Conservation (phyloP, 345 rosid genomes). For the Dovyalis caffra region DNA sequence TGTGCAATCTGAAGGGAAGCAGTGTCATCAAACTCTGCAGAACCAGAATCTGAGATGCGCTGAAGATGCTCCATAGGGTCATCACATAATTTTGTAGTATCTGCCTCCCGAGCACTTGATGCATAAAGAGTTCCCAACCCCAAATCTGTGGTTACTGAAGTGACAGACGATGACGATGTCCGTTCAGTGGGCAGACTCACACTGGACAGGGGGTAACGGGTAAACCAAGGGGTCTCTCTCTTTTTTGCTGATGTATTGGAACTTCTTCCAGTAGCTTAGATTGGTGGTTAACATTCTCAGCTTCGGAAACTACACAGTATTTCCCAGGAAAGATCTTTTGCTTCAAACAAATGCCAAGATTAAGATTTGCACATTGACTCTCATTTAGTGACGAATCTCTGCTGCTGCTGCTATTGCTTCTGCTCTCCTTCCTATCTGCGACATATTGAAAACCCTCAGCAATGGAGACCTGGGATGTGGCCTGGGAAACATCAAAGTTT, state of each 20-base stretch:
- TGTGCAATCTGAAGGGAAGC: constrained; percentile 22
- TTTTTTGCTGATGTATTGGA: constrained; percentile 20
- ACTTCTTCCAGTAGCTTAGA: constrained; percentile 22
- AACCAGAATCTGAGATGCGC: constrained; percentile 22
- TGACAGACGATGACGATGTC: constrained; percentile 20
- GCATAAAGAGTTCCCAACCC: constrained; percentile 53
- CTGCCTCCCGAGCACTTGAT: constrained; percentile 34
- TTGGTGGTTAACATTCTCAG: constrained; percentile 22
- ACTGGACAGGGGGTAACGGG: constrained; percentile 17
- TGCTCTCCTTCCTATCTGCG: constrained; percentile 17
- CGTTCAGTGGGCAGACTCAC: constrained; percentile 15
- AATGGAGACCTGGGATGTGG: constrained; percentile 30
- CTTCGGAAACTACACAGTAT: constrained; percentile 18
- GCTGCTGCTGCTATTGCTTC: constrained; percentile 2
- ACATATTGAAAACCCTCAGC: constrained; percentile 10
- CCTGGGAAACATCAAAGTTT: constrained; percentile 29
- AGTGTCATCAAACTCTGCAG: constrained; percentile 32
- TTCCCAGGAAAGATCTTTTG: constrained; percentile 7
- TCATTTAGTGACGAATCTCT: constrained; percentile 16
- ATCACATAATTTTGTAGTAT: constrained; percentile 26
- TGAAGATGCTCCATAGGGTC: constrained; percentile 24
- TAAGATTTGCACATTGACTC: constrained; percentile 15
- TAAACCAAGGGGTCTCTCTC: neutral
- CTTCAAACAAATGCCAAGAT: constrained; percentile 7
- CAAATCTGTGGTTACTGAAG: constrained; percentile 57